phyloP scores from a whole-genome alignment of 129 eudicot species.

The Tagetes patula region DNA sequence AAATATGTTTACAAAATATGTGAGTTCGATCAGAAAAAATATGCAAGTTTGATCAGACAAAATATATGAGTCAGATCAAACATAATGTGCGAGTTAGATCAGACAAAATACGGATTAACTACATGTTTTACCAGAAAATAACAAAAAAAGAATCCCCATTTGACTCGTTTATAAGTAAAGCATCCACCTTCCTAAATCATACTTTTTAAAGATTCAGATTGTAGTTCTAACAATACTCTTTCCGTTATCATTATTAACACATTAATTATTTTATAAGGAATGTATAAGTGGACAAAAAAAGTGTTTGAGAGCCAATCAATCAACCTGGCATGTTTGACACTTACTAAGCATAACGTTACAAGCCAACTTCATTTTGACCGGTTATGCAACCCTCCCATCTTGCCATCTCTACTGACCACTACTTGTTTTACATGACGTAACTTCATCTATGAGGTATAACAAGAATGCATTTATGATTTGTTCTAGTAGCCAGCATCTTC shows the following conservation, averaged over 20 bases:
- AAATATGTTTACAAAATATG: constrained; percentile 25
- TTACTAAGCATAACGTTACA: neutral
- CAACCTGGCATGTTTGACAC: neutral
- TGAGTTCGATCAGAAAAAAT: constrained; percentile 4
- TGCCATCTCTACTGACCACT: neutral
- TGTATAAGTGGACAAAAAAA: neutral
- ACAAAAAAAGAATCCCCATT: neutral
- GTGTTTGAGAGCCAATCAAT: neutral
- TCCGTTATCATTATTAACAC: neutral
- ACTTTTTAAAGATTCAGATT: neutral
- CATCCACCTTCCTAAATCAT: neutral
- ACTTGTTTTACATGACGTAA: neutral
- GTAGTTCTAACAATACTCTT: neutral
- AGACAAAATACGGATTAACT: constrained; percentile 2
- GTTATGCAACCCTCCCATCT: neutral
- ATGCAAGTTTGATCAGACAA: neutral
- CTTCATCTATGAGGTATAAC: constrained; percentile 4
- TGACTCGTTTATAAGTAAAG: neutral
- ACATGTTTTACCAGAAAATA: constrained; percentile 5
- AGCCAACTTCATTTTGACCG: neutral
- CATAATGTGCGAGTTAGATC: neutral
- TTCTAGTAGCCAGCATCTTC: neutral
- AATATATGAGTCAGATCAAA: neutral
- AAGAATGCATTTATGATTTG: neutral
- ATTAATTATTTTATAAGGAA: neutral